Evolutionary conservation across 305 asterid species (phyloP).

Genomic region (Striga hermonthica): DNA sequence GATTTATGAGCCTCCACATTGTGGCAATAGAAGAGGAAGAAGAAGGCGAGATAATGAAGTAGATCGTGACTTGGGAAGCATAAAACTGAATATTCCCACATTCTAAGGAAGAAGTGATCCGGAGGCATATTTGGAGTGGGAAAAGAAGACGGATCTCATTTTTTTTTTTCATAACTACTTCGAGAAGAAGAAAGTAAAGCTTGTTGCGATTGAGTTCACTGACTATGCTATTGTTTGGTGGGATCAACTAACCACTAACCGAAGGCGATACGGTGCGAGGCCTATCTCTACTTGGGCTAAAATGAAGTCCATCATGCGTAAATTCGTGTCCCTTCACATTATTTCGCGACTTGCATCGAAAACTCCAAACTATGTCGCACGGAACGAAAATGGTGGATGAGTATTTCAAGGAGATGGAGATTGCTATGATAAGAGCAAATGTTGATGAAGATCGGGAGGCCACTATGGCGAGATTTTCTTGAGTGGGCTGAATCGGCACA

Average conservation of each 20-base stretch:
- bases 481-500: not conserved
- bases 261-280: no score
- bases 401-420: no score
- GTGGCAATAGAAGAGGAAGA: not conserved
- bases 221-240: no score
- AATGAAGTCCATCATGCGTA: not conserved
- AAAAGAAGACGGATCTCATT: not conserved
- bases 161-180: constrained; percentile 11
- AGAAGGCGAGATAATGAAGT: no score
- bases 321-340: not conserved
- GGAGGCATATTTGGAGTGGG: constrained; percentile 5
- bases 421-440: no score
- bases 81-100: no score
- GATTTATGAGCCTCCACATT: no score
- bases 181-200: constrained; percentile 2
- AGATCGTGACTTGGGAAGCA: no score
- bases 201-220: constrained; percentile 6
- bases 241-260: constrained; percentile 4
- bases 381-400: no score
- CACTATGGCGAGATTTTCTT: not conserved
- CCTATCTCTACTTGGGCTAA: not conserved
- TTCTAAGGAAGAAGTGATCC: not conserved
- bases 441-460: not conserved
- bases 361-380: no score
- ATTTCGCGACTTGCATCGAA: not conserved